These are phyloP conservation scores for Fusarium acutatum DNA, from an alignment of 2,329 filamentous ascomycete species.

Conservation along the genomic window DNA sequence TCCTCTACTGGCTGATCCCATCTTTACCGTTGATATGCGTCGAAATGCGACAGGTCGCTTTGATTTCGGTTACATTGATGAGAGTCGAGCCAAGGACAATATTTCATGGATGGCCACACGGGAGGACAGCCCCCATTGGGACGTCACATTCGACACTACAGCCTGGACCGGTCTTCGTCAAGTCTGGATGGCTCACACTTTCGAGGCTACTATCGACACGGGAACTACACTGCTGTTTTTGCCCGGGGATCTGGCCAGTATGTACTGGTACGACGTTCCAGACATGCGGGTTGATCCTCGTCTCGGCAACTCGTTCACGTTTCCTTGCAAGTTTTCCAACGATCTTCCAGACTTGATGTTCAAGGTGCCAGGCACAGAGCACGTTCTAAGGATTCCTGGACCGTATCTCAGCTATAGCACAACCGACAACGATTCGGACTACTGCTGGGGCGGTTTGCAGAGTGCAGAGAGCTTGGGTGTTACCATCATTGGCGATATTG, in stretches of 20 bases:
- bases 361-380: slow-evolving; percentile 58
- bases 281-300: slow-evolving; percentile 58
- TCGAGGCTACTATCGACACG: slow-evolving; percentile 71
- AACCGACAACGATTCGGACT: slow-evolving; percentile 56
- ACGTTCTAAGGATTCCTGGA: slow-evolving; percentile 63
- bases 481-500: slow-evolving; percentile 79
- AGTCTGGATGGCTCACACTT: slow-evolving; percentile 57
- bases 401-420: slow-evolving; percentile 64
- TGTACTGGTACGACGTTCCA: slow-evolving; percentile 67
- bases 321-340: slow-evolving; percentile 63
- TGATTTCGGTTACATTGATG: slow-evolving; percentile 60
- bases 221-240: slow-evolving; percentile 74
- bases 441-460: slow-evolving; percentile 83
- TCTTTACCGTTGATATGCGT: slow-evolving; percentile 61
- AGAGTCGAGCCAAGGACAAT: slow-evolving; percentile 48
- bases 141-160: slow-evolving; percentile 60
- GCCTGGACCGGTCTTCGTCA: slow-evolving; percentile 55
- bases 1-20: slow-evolving; percentile 49
- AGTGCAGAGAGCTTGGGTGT: slow-evolving; percentile 55
- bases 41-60: slow-evolving; percentile 58
- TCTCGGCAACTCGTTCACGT: slow-evolving; percentile 60
- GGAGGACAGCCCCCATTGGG: slow-evolving; percentile 49
- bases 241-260: slow-evolving; percentile 61
- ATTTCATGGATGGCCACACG: slow-evolving; percentile 54
- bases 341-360: slow-evolving; percentile 67